Percentiles rank a stretch among this genome's conserved stretches.
Evolutionary conservation across 2,329 filamentous ascomycete genomes (phyloP).

Genomic region (Aurifilum marmelostoma): DNA sequence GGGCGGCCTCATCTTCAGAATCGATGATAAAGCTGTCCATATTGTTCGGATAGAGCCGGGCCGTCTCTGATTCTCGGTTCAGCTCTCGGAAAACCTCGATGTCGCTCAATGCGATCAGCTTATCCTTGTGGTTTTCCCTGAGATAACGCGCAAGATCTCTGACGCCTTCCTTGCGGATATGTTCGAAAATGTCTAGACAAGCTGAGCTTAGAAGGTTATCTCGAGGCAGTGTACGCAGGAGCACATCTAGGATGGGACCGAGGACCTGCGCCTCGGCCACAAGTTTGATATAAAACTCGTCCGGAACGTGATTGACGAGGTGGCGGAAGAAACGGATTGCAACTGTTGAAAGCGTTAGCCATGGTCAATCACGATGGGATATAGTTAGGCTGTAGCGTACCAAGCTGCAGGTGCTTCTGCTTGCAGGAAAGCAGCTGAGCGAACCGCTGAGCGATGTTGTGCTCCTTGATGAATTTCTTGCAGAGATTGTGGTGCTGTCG

Average conservation of each 20-base stretch:
- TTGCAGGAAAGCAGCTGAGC: conserved; percentile 79
- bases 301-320: conserved; percentile 74
- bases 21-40: conserved; percentile 72
- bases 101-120: conserved; percentile 74
- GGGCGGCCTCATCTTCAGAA: conserved; percentile 60
- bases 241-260: conserved; percentile 80
- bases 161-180: conserved; percentile 79
- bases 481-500: conserved; percentile 84
- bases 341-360: conserved; percentile 55
- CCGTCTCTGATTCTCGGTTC: conserved; percentile 77
- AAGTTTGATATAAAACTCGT: conserved; percentile 88
- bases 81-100: conserved; percentile 83
- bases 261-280: conserved; percentile 81
- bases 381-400: no score
- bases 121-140: conserved; percentile 81
- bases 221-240: conserved; percentile 82
- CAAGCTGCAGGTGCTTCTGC: conserved; percentile 91
- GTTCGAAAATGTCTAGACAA: conserved; percentile 91
- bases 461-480: conserved; percentile 83
- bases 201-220: conserved; percentile 95
- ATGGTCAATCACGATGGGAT: neutral
- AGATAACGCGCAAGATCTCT: conserved; percentile 83
- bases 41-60: conserved; percentile 67
- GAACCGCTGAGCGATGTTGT: conserved; percentile 78
- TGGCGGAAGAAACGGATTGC: conserved; percentile 93